Base-by-base conservation (phyloP, 148 eudicot genomes). In the Rhododendron molle region DNA sequence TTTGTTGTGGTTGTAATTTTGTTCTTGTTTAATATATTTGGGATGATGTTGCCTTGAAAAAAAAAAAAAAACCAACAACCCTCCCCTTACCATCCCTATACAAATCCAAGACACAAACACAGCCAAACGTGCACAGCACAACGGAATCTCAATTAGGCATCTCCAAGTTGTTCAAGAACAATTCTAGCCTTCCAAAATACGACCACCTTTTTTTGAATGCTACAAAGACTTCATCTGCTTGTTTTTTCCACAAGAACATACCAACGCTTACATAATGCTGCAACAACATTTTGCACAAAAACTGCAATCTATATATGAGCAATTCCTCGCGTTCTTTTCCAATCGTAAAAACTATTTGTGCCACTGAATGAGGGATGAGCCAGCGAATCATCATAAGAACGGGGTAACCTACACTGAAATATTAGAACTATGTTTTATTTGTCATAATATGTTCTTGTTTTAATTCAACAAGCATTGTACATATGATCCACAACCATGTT, bases 391-490 rank as follows among this genome's bases (percentile, higher is more conserved):
- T 5, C 65, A 50, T 14, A 9, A 50, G 26, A 79, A 50, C 2
- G 32, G 43, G n/a, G 7, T 34, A 52, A 54, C 60, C 43, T 20
- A 32, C 65, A 30, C 58, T 56, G 52, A 28, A 62, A 21, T 20
- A 34, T 15, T 18, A 26, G 43, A 40, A 34, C 36, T 81, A 58
- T 3, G n/a, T 30, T 43, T 15, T 60, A 21, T 13, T 26, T n/a
- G 7, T 38, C 82, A 34, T 34, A 34, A 15, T 81, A 34, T 21
- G 44, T 60, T n/a, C 74, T 38, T 38, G 16, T 60, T 69, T 67
- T 43, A 83, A 44, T 43, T 74, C 72, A 76, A 86, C 85, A 82
- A 69, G n/a, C 84, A 81, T 38, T 52, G 74, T 73, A 65, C 74
- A 71, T 43, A 81, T 30, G 69, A 56, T 60, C 78, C 76, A 56